Evolutionary conservation across 805 yeast species (phyloP), one percentile per base, ranked within the genome.

Genomic region (Brettanomyces nanus): DNA sequence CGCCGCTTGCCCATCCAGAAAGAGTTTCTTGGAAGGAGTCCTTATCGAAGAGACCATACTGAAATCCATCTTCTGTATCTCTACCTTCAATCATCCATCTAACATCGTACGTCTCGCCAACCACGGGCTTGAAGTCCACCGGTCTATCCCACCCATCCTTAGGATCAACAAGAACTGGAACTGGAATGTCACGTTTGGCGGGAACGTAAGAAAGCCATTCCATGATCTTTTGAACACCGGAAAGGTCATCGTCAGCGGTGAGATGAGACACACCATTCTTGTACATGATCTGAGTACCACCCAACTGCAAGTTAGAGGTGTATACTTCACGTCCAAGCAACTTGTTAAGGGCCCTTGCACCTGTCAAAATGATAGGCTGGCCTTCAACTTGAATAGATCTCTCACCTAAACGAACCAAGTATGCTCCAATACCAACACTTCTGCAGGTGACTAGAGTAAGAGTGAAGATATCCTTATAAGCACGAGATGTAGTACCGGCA

Each of bases 391-490:
- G 99, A 54, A 92, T 89, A 31, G 97, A 95, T 72, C 99, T 83
- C 73, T 92, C 97, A 56, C 99, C 99, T 49, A 92, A 74, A 66
- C 99, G 83, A 30, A 92, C 98, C 59, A 92, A 73, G 60, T 92
- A 92, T 33, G 99, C 99, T 71, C 99, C 99, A 62, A 92, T 92
- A 80, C 99, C 99, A 54, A 92, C 99, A 37, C 97, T 89, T 73
- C 99, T 81, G 69, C 97, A 89, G n/a, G 98, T 92, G 39, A 92
- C 98, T 61, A 92, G 72, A n/a, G 98, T 90, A 42, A 89, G 77
- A 17, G 99, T 92, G 71, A 92, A 92, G 45, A 92, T 92, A 58
- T 92, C 99, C 61, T 85, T 84, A 76, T 92, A 92, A 17, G 98
- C 98, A 61, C 86, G 80, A 10, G 97, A 85, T 33, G 99, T 92